phyloP scores from a whole-genome alignment of 2,329 filamentous ascomycete species.

The Macrophomina phaseolina region DNA sequence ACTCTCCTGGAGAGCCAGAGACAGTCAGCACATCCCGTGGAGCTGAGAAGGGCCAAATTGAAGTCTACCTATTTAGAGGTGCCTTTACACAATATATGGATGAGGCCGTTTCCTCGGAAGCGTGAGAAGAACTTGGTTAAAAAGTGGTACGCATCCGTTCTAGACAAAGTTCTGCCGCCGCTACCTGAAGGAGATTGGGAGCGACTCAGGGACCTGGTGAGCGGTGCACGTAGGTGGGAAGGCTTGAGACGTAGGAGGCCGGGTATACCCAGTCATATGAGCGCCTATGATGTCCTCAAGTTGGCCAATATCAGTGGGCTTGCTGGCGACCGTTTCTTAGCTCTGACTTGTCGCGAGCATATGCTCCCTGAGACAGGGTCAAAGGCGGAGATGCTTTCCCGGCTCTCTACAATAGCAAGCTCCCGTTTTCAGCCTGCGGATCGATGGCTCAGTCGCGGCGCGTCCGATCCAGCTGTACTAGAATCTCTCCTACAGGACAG shows the following conservation, averaged over 20 bases:
- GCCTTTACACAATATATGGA: slow-evolving; percentile 54
- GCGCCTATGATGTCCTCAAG: slow-evolving; percentile 21
- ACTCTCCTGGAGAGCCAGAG: slow-evolving; percentile 37
- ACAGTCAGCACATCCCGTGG: background rate
- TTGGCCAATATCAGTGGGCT: slow-evolving; percentile 11
- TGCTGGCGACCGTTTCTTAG: slow-evolving; percentile 18
- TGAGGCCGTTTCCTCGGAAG: slow-evolving; percentile 51
- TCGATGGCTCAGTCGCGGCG: background rate
- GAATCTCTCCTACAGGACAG: slow-evolving; percentile 4
- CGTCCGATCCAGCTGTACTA: background rate
- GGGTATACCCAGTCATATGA: slow-evolving; percentile 4
- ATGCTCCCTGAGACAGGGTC: slow-evolving; percentile 6
- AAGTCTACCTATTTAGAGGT: slow-evolving; percentile 40
- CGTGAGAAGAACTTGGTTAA: slow-evolving; percentile 51
- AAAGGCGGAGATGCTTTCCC: slow-evolving; percentile 17
- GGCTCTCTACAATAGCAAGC: background rate
- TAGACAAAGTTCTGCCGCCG: slow-evolving; percentile 52
- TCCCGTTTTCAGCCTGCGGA: slow-evolving; percentile 1
- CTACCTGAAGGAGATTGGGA: slow-evolving; percentile 53
- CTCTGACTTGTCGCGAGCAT: slow-evolving; percentile 11
- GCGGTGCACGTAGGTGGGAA: slow-evolving; percentile 38
- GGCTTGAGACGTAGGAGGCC: slow-evolving; percentile 35
- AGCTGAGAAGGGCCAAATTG: slow-evolving; percentile 34
- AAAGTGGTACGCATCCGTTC: slow-evolving; percentile 51
- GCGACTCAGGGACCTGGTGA: slow-evolving; percentile 46